Base-by-base conservation (phyloP, 805 yeast genomes). In the Yarrowia sp. region DNA sequence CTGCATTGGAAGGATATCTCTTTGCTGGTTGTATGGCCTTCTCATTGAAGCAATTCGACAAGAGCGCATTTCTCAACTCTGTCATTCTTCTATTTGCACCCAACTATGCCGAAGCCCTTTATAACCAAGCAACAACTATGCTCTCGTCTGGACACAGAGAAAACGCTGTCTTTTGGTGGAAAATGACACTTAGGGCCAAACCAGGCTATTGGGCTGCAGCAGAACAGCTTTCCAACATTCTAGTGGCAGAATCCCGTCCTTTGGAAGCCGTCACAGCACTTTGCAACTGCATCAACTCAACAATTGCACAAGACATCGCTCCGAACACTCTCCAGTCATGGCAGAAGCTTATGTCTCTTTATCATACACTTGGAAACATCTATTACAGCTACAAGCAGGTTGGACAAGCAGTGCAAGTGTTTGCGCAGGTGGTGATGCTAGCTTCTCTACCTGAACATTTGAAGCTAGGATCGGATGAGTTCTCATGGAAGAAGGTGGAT, bases 141-240 rank as follows among this genome's bases (percentile, higher is more conserved):
- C 66, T 68, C 3, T 64, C 67, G 0, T 58, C 65, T 17, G 64
- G 49, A 17, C 70, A 67, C 30, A 58, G 54, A 11, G 38, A 64
- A 12, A 69, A 70, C 12, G 72, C 73, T 2, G 71, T 70, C n/a
- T 58, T 65, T 5, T 69, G 68, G 66, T 70, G 71, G 74, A 28
- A 62, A 12, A 63, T 65, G 24, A 69, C 71, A 1, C 62, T 71
- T 7, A 51, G 40, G 10, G 51, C 67, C 4, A 65, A 68, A 2
- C 73, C 73, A 11, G 44, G 66, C n/a, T 71, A 70, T 61, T 69
- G 69, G 68, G 74, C 71, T 44, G 72, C 73, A 1, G 69, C 72
- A 9, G 73, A 71, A 11, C 74, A 71, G 28, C 35, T 71, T 28
- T 66, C 70, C 32, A 56, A 70, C 6, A 64, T 70, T 4, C 54